Evolutionary conservation across 1,284 basidiomycete species (phyloP).

Genomic region (Peniophora sp.): DNA sequence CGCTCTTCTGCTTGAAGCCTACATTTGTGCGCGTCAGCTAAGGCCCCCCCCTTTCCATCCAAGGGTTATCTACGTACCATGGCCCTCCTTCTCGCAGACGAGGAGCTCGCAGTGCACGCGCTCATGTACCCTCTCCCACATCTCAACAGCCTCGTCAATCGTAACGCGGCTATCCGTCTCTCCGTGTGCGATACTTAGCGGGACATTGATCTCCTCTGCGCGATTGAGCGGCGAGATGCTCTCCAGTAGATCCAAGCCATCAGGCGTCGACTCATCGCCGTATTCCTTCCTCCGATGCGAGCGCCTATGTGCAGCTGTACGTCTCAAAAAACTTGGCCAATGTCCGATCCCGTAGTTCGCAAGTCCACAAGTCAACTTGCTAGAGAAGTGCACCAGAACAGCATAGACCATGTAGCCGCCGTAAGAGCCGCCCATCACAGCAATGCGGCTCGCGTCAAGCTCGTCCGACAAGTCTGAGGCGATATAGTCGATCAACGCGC

Average conservation of each 20-base stretch:
- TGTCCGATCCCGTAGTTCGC: conserved; percentile 29
- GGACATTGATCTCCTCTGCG: conserved; percentile 23
- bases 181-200: conserved; percentile 28
- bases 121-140: conserved; percentile 13
- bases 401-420: conserved; percentile 11
- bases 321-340: conserved; percentile 26
- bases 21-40: neutral
- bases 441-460: conserved; percentile 22
- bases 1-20: conserved; percentile 33
- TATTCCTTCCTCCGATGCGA: conserved; percentile 25
- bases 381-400: conserved; percentile 26
- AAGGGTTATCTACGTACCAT: conserved; percentile 20
- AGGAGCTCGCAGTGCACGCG: conserved; percentile 20
- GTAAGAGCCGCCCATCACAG: conserved; percentile 29
- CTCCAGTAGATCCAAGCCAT: conserved; percentile 23
- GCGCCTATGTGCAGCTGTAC: conserved; percentile 26
- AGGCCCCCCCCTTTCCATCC: neutral
- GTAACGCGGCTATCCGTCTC: conserved; percentile 29
- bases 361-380: conserved; percentile 26
- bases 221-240: conserved; percentile 28
- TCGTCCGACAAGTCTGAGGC: conserved; percentile 18
- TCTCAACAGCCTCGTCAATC: conserved; percentile 19
- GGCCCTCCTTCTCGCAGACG: conserved; percentile 31
- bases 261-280: conserved; percentile 26
- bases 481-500: conserved; percentile 24